Conservation (phyloP, 805 yeast species). For the Nakazawaea ishiwadae region DNA sequence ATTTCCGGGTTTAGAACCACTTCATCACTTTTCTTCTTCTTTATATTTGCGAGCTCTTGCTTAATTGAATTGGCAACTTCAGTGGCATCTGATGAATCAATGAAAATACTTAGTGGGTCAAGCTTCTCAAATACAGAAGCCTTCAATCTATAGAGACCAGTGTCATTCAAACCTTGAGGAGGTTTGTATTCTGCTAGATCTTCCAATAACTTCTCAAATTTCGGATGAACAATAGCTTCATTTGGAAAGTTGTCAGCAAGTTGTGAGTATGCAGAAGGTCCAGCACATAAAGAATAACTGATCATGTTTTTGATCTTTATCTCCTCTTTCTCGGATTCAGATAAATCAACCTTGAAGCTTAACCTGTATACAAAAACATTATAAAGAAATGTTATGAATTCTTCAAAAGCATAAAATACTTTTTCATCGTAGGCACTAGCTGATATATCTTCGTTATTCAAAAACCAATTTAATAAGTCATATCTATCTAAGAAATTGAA, state of each 20-base stretch:
- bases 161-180: slow-evolving; percentile 62
- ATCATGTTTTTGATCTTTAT: slow-evolving; percentile 34
- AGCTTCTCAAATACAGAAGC: slow-evolving; percentile 36
- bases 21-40: slow-evolving; percentile 32
- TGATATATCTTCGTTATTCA: slow-evolving; percentile 27
- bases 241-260: slow-evolving; percentile 32
- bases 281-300: slow-evolving; percentile 44
- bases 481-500: slow-evolving; percentile 48
- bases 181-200: slow-evolving; percentile 59
- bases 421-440: slow-evolving; percentile 45
- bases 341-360: slow-evolving; percentile 19
- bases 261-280: slow-evolving; percentile 51
- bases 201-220: slow-evolving; percentile 45
- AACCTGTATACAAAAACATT: slow-evolving; percentile 35
- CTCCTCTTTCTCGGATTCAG: slow-evolving; percentile 25
- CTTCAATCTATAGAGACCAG: slow-evolving; percentile 63
- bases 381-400: slow-evolving; percentile 39
- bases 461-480: slow-evolving; percentile 50
- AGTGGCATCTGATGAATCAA: slow-evolving; percentile 45
- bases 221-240: slow-evolving; percentile 28
- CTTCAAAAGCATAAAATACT: slow-evolving; percentile 37
- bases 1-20: slow-evolving; percentile 47
- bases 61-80: slow-evolving; percentile 44
- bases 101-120: slow-evolving; percentile 53
- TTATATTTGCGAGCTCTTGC: slow-evolving; percentile 35